These are phyloP conservation scores for Aciculosporium take DNA, from an alignment of 2,329 filamentous ascomycete species.

Conservation along the genomic window DNA sequence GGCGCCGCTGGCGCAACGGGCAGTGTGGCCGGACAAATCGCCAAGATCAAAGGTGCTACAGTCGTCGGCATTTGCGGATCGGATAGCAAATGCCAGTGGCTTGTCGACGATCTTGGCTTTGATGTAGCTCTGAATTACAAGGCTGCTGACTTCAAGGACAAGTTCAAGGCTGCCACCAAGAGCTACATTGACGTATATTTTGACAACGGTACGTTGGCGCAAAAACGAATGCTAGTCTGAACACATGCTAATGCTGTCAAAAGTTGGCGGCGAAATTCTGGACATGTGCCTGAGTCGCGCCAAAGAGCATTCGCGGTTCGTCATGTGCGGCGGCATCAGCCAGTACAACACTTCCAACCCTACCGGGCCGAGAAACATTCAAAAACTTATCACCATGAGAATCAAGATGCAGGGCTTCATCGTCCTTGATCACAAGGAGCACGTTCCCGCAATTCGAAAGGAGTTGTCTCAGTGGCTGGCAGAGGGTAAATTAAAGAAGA, in stretches of 20 bases:
- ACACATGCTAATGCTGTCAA: background rate
- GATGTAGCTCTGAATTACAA: slow-evolving; percentile 60
- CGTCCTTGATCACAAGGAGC: slow-evolving; percentile 49
- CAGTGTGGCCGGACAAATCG: slow-evolving; percentile 63
- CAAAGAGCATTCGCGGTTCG: slow-evolving; percentile 47
- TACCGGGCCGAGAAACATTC: slow-evolving; percentile 41
- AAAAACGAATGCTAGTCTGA: background rate
- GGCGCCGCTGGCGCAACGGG: slow-evolving; percentile 69
- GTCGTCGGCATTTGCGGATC: slow-evolving; percentile 54
- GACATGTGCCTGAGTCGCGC: slow-evolving; percentile 52
- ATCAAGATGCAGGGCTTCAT: slow-evolving; percentile 59
- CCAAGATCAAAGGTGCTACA: slow-evolving; percentile 51
- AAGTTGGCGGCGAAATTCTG: slow-evolving; percentile 55
- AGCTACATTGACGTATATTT: slow-evolving; percentile 55
- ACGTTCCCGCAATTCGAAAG: slow-evolving; percentile 42
- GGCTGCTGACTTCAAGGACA: slow-evolving; percentile 41
- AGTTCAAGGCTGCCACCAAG: slow-evolving; percentile 45
- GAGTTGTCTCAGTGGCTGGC: slow-evolving; percentile 53
- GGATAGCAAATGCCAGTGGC: slow-evolving; percentile 52
- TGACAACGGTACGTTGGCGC: slow-evolving; percentile 39
- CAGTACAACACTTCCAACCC: slow-evolving; percentile 48
- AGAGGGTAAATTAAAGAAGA: slow-evolving; percentile 57
- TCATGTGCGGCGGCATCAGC: slow-evolving; percentile 58
- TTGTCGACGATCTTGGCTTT: slow-evolving; percentile 50
- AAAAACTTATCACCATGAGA: slow-evolving; percentile 37